These are phyloP conservation scores for Globisporangium carolinianum DNA, from an alignment of 352 stramenopile genomes.

Conservation along the genomic window DNA sequence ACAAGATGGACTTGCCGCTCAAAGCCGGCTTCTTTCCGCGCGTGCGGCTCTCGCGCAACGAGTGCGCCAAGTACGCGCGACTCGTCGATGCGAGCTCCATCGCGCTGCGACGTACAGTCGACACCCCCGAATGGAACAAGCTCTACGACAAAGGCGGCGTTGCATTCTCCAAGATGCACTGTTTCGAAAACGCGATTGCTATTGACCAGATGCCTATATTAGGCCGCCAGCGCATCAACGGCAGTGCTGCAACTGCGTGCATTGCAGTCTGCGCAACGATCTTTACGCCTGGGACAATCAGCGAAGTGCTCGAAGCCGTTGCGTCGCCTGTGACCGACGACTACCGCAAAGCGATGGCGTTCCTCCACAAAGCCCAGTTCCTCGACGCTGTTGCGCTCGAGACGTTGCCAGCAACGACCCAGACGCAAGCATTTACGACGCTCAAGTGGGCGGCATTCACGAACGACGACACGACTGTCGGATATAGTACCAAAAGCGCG, in stretches of 20 bases:
- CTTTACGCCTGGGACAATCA: constrained; percentile 44
- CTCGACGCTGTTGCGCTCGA: constrained; percentile 56
- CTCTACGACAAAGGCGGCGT: constrained; percentile 48
- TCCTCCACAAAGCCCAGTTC: constrained; percentile 50
- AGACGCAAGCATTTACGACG: constrained; percentile 41
- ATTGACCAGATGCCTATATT: no score
- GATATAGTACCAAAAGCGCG: constrained; percentile 13
- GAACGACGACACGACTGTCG: constrained; percentile 15
- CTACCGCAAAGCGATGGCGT: constrained; percentile 59
- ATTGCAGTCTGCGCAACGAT: constrained; percentile 58
- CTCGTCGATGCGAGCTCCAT: constrained; percentile 34
- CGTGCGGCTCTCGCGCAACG: constrained; percentile 37
- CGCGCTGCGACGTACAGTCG: constrained; percentile 33
- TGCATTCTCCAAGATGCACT: constrained; percentile 50
- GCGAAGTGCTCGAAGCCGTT: constrained; percentile 58
- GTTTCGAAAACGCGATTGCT: no score
- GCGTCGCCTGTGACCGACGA: constrained; percentile 58
- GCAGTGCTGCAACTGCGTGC: constrained; percentile 25
- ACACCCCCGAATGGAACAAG: constrained; percentile 53
- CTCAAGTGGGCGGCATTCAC: constrained; percentile 77
- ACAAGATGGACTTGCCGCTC: constrained; percentile 60
- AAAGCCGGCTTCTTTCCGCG: constrained; percentile 67
- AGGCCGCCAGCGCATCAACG: background rate
- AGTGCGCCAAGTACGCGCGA: constrained; percentile 35
- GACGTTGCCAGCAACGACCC: constrained; percentile 29